phyloP scores from a whole-genome alignment of 1,284 basidiomycete genomes.

The Rugosomyces carneus region DNA sequence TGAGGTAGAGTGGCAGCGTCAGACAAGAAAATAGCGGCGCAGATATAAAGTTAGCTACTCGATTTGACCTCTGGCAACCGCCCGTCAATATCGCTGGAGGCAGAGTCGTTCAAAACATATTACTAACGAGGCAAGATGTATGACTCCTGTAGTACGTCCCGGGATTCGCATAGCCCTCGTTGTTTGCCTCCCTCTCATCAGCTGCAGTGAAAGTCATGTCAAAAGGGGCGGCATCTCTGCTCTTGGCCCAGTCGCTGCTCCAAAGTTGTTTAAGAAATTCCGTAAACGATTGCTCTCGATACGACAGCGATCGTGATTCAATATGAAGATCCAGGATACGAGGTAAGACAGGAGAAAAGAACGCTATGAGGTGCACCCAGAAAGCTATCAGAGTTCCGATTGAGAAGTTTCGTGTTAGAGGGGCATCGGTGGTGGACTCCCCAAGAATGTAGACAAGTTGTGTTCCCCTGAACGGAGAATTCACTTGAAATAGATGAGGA shows the following conservation, averaged over 20 bases:
- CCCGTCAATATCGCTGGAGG: neutral
- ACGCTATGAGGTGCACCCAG: constrained; percentile 36
- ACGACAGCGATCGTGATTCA: constrained; percentile 37
- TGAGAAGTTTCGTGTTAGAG: constrained; percentile 35
- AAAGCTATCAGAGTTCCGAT: constrained; percentile 34
- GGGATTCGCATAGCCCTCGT: constrained; percentile 32
- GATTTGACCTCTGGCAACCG: neutral
- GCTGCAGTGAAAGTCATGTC: constrained; percentile 43
- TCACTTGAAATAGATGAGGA: constrained; percentile 30
- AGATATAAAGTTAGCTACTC: neutral
- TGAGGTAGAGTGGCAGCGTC: constrained; percentile 3
- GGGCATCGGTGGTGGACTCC: constrained; percentile 35
- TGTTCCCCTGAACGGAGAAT: constrained; percentile 42
- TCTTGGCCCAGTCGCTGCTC: constrained; percentile 45
- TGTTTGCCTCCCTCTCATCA: constrained; percentile 34
- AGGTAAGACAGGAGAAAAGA: constrained; percentile 37
- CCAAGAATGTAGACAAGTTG: constrained; percentile 43
- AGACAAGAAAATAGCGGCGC: constrained; percentile 1
- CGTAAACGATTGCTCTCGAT: constrained; percentile 28
- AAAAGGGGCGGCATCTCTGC: constrained; percentile 40
- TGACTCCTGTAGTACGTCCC: constrained; percentile 41
- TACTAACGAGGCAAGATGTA: constrained; percentile 29
- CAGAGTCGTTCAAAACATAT: constrained; percentile 16
- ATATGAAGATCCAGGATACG: constrained; percentile 35
- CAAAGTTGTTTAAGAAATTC: constrained; percentile 34